Evolutionary conservation across 305 asterid species (phyloP).

Genomic region (Fraxinus velutina): DNA sequence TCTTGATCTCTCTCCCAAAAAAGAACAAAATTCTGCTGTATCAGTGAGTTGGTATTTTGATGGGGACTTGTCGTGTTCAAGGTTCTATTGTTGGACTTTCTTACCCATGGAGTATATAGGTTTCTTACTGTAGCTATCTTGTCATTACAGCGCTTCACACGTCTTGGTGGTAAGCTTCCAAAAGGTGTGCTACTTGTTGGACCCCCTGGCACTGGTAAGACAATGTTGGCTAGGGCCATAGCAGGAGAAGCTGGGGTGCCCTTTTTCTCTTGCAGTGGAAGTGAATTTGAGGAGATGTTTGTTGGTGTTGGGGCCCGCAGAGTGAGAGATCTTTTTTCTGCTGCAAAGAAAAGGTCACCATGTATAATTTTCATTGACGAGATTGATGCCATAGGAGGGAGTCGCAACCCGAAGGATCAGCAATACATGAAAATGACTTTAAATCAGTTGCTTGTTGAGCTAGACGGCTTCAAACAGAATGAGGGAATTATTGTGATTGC

Average conservation of each 20-base stretch:
- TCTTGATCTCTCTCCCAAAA: neutral
- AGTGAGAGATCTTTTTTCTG: slow-evolving; percentile 82
- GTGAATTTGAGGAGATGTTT: slow-evolving; percentile 93
- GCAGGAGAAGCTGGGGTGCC: slow-evolving; percentile 98
- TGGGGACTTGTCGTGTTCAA: neutral
- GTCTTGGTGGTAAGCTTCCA: slow-evolving; percentile 93
- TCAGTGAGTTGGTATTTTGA: neutral
- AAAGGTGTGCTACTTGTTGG: slow-evolving; percentile 90
- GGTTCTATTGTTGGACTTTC: neutral
- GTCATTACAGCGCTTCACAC: slow-evolving; percentile 69
- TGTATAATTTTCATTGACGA: slow-evolving; percentile 92
- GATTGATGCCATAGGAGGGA: slow-evolving; percentile 97
- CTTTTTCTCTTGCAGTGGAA: slow-evolving; percentile 85
- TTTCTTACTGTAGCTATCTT: slow-evolving; percentile 23
- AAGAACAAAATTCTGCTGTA: neutral
- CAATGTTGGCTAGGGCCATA: slow-evolving; percentile 92
- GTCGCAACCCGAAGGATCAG: slow-evolving; percentile 94
- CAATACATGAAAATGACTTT: slow-evolving; percentile 93
- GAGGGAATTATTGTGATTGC: slow-evolving; percentile 93
- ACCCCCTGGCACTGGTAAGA: slow-evolving; percentile 98
- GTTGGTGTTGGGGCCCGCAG: slow-evolving; percentile 95
- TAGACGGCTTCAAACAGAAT: slow-evolving; percentile 95
- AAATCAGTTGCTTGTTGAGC: slow-evolving; percentile 92
- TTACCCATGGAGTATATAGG: neutral
- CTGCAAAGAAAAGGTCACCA: slow-evolving; percentile 94